phyloP scores from a whole-genome alignment of 2,329 filamentous ascomycete genomes.

The Colletotrichum sublineola region DNA sequence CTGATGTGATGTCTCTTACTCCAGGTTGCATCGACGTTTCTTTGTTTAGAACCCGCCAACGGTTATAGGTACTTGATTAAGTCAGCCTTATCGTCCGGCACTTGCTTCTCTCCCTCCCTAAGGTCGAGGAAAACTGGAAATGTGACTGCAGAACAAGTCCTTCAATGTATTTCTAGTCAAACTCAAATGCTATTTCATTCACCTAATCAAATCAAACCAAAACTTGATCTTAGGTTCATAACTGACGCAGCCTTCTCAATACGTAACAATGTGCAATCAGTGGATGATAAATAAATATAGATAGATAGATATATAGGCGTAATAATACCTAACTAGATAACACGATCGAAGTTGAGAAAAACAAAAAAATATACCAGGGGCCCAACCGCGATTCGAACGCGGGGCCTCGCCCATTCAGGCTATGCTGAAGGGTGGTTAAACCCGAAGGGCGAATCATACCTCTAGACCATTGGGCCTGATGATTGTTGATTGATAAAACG shows the following conservation, averaged over 20 bases:
- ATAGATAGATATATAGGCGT: too few species aligned
- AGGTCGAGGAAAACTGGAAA: background rate
- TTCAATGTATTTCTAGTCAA: too few species aligned
- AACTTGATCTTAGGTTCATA: too few species aligned
- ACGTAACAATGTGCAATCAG: too few species aligned
- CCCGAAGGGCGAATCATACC: constrained; percentile 42
- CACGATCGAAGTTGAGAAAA: background rate
- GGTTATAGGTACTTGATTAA: constrained; percentile 3
- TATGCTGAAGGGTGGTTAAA: constrained; percentile 21
- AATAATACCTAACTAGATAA: too few species aligned
- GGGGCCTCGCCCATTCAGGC: constrained; percentile 39
- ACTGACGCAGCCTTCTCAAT: too few species aligned
- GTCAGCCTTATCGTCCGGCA: constrained; percentile 22
- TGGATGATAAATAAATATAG: too few species aligned
- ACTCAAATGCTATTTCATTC: too few species aligned
- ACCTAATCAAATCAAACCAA: too few species aligned
- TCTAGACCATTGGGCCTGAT: constrained; percentile 39
- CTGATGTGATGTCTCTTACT: background rate
- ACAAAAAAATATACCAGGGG: constrained; percentile 9
- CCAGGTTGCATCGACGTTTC: constrained; percentile 28
- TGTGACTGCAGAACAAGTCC: background rate
- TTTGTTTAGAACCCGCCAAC: constrained; percentile 20
- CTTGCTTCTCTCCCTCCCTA: background rate
- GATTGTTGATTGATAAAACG: background rate
- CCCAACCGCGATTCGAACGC: constrained; percentile 39